phyloP scores from a whole-genome alignment of 805 yeast species.

The Pachysolen tannophilus region DNA sequence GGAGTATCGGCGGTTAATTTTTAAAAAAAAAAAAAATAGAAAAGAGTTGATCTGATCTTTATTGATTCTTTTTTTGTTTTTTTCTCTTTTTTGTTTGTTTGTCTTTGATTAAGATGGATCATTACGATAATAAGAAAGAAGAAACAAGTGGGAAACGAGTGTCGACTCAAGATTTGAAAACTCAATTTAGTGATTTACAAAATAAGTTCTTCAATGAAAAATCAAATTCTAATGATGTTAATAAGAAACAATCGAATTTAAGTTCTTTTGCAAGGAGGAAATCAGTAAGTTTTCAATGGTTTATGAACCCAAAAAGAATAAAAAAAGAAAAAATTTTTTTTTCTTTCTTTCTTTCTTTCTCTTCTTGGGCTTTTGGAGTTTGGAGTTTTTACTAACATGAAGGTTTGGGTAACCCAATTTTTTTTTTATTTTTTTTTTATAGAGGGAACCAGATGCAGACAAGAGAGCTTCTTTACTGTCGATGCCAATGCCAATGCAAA shows the following conservation, averaged over 20 bases:
- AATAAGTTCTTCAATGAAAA: slow-evolving; percentile 15
- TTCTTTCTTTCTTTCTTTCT: not conserved
- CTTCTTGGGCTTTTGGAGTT: not conserved
- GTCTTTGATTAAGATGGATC: too few species aligned
- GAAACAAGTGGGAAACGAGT: slow-evolving; percentile 6
- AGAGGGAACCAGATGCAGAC: not conserved
- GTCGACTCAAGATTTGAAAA: slow-evolving; percentile 27
- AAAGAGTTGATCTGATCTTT: too few species aligned
- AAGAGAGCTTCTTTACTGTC: slow-evolving; percentile 5
- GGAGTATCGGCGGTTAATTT: too few species aligned
- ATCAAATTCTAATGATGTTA: slow-evolving; percentile 12
- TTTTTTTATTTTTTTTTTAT: not conserved
- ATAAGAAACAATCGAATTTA: not conserved
- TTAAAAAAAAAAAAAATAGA: too few species aligned
- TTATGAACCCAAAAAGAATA: not conserved
- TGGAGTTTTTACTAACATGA: not conserved
- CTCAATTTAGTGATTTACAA: slow-evolving; percentile 36
- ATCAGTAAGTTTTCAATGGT: too few species aligned
- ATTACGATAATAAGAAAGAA: too few species aligned
- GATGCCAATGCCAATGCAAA: slow-evolving; percentile 1
- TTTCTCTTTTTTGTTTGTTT: too few species aligned
- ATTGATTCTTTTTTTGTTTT: too few species aligned
- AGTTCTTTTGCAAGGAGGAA: too few species aligned
- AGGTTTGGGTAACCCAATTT: not conserved
- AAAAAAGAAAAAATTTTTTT: slow-evolving; percentile 3